A percentile compares a stretch with the other conserved stretches of the same genome.
These are phyloP conservation scores for Paramecium sexaurelia DNA, from an alignment of 73 alveolate genomes.

Conservation along the genomic window DNA sequence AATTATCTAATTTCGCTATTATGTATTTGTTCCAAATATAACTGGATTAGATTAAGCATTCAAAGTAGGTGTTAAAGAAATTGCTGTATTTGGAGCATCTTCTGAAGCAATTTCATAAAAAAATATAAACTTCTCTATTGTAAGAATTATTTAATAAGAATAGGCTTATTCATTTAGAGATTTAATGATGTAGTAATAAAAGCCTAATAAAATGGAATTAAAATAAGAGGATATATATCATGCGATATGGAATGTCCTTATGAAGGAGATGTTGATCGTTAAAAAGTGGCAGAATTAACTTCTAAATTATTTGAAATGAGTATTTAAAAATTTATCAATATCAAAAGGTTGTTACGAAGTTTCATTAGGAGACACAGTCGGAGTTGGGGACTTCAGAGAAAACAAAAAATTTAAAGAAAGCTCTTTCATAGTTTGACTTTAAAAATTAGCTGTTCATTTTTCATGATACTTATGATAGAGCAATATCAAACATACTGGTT, in stretches of 20 bases:
- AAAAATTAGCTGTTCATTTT: constrained; percentile 86
- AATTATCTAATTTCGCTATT: constrained; percentile 80
- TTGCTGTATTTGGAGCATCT: constrained; percentile 93
- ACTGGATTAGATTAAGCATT: constrained; percentile 86
- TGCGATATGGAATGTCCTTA: constrained; percentile 95
- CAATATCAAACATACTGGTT: constrained; percentile 82
- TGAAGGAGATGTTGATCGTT: constrained; percentile 89
- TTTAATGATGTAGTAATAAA: constrained; percentile 77
- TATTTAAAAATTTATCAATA: background rate
- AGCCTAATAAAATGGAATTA: constrained; percentile 77
- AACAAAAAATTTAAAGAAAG: constrained; percentile 71
- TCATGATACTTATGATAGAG: constrained; percentile 91
- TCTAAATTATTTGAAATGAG: constrained; percentile 78
- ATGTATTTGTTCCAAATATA: constrained; percentile 88
- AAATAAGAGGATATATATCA: constrained; percentile 92
- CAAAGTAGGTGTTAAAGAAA: constrained; percentile 83
- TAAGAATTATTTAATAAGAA: background rate
- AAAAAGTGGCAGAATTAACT: constrained; percentile 72
- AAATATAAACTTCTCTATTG: constrained; percentile 89
- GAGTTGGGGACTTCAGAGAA: constrained; percentile 91
- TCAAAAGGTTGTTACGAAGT: constrained; percentile 89
- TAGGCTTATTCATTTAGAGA: constrained; percentile 83
- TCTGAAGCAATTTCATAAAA: constrained; percentile 89
- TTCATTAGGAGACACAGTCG: constrained; percentile 95
- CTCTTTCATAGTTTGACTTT: constrained; percentile 71